Base-by-base conservation (phyloP, 2,329 filamentous ascomycete genomes). In the Fusarium chuoi region DNA sequence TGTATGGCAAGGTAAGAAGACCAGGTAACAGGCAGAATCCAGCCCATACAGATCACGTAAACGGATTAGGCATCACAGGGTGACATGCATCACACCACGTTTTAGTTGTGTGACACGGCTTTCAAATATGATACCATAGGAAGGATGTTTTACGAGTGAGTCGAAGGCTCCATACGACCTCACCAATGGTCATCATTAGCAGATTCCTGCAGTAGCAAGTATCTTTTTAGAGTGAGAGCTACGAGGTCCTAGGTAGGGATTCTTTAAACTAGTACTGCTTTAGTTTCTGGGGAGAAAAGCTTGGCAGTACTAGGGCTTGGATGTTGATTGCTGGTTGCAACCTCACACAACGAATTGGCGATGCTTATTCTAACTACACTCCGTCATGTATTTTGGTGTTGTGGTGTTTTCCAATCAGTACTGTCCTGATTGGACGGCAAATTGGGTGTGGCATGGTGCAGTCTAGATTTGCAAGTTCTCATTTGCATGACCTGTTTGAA, bases 281-380 rank as follows among this genome's bases (percentile, higher is more conserved):
- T 75, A 73, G 68, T 63, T 49, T 42, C 60, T 28, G 64, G 72
- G 71, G 72, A 60, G 68, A 70, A 72, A 74, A 73, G 72, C 72
- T 74, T 74, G 72, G 72, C 72, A 44, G 55, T 74, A 58, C 72
- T 74, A 73, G 72, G 71, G 60, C 24, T 66, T 60, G 52, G 55
- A 58, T 46, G 30, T 51, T 33, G 22, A 33, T 62, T 58, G 59
- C 62, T 59, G 58, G 71, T 62, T 69, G 46, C n/a, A 59, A 66
- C 72, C 39, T 62, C 49, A 35, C 49, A 17, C 24, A 20, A 65
- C 54, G 46, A 52, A 36, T 36, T 30, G n/a, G 28, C 13, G 18
- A 41, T 55, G 35, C 13, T 26, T 17, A 60, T 42, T 26, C 42
- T 20, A 45, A 59, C 56, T n/a, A 18, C 13, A 38, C 12, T 36